Base-by-base conservation (phyloP, 371 early-diverging fungal species). In the Pancytospora epiphaga region DNA sequence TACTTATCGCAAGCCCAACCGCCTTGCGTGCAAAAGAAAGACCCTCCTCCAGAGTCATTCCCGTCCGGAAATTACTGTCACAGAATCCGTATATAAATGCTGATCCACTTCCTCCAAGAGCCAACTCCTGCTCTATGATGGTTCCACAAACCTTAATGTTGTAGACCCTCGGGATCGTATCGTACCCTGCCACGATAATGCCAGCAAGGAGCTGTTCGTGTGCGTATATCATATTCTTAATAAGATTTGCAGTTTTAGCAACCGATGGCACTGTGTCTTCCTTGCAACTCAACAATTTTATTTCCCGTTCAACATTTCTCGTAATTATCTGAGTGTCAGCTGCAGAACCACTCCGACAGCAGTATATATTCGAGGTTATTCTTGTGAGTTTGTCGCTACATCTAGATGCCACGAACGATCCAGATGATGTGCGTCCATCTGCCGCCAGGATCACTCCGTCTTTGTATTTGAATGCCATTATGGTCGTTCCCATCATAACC, bases 241-340 rank as follows among this genome's bases (percentile, higher is more conserved):
- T 91, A 60, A 95, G 74, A 30, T 88, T 83, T 18, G 95, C 90
- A n/a, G 92, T 95, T 58, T 87, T 87, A 64, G 87, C 85, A 19
- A 94, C 93, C 29, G 88, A 85, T 38, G 85, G 85, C 77, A 87
- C 85, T 67, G 86, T 87, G 72, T 92, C 87, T 64, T 90, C 87
- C 40, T 89, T 86, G 52, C 89, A 89, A 39, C 62, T 50, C 29
- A 62, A 39, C 52, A 56, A 63, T 12, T 73, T 66, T 15, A 93
- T 84, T 66, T 92, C 87, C 79, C 90, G 90, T 69, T 88, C 88
- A 12, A 94, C 89, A 79, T 93, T 89, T 73, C 93, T 92, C 22
- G 94, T 90, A 2, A 98, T 85, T 32, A 91, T 94, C 84, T 97
- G 96, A 37, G 98, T 97, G 83, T 98, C 97, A 47, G 99, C 95